Percentiles rank a stretch among this genome's conserved stretches.
These are phyloP conservation scores for Pontederia paniculata DNA, from an alignment of 176 grass and related monocot species.

Conservation along the genomic window DNA sequence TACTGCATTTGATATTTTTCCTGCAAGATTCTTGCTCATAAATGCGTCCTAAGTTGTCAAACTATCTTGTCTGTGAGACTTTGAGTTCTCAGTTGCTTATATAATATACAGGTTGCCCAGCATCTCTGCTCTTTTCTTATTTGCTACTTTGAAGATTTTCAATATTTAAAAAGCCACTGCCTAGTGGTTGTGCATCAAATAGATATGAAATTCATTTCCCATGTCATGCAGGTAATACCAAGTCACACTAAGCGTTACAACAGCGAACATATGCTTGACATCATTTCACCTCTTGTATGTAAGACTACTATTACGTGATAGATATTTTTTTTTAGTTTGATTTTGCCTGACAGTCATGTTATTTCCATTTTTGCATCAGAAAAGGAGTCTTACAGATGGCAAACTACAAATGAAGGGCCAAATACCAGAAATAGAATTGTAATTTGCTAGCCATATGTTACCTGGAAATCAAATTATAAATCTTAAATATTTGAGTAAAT, in stretches of 20 bases:
- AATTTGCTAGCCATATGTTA: slow-evolving; percentile 7
- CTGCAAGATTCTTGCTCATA: no score
- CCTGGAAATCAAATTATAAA: background rate
- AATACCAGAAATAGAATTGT: slow-evolving; percentile 35
- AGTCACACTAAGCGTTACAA: slow-evolving; percentile 37
- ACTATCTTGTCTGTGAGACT: no score
- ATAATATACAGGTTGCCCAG: no score
- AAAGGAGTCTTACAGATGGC: slow-evolving; percentile 7
- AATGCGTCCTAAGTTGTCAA: no score
- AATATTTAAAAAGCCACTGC: background rate
- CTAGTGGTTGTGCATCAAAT: background rate
- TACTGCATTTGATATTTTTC: no score
- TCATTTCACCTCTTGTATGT: slow-evolving; percentile 39
- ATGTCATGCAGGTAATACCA: slow-evolving; percentile 35
- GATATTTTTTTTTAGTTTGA: background rate
- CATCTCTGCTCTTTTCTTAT: background rate
- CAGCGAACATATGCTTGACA: slow-evolving; percentile 16
- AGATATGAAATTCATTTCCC: background rate
- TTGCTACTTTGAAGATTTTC: background rate
- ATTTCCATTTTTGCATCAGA: slow-evolving; percentile 12
- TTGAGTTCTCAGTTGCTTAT: no score
- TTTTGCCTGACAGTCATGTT: slow-evolving; percentile 6
- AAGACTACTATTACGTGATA: slow-evolving; percentile 2
- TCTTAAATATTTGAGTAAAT: background rate
- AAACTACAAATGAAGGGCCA: slow-evolving; percentile 14